Evolutionary conservation across 768 basidiomycete species (phyloP), one percentile per base, ranked within the genome.

Genomic region (Galerina marginata): DNA sequence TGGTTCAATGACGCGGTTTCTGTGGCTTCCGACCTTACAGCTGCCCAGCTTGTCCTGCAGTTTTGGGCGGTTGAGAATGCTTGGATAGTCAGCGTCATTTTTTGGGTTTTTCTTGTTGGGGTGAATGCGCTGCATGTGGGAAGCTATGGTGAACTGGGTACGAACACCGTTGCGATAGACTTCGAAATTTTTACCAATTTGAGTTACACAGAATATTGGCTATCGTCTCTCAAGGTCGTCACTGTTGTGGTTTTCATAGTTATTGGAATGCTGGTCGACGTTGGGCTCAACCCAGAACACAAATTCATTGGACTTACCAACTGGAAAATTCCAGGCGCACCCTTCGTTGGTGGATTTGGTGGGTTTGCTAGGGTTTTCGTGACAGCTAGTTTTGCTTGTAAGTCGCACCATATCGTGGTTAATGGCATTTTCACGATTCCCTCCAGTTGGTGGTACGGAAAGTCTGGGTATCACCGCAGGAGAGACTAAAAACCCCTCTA

Each of bases 381-480:
- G 6, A 93, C 92, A 0, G 92, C 92, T 14, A 92, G 92, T 69
- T 93, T 92, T 75, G 92, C 92, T 3, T 93, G 92, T 88, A 70
- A 54, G 89, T 72, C 12, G 37, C 23, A 16, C 14, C 39, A 10
- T 1, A 26, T 14, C 48, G 61, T 45, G 47, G 15, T 16, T 20
- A 20, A 25, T 36, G 14, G n/a, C 7, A 56, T 61, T 39, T 57
- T 25, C 61, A 60, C 36, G n/a, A 45, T 57, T 33, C 47, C 15
- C 46, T 33, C 5, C 62, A 87, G 92, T 86, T 67, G 93, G 91
- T 12, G 92, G 93, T 6, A 96, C 95, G 0, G 95, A 97, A 74
- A 91, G 93, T 64, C 79, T 97, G 57, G 95, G 94, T 23, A 90
- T 97, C 57, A 95, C 95, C 3, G 95, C 95, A 2, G 93, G 93